A percentile compares a stretch with the other conserved stretches of the same genome.
Evolutionary conservation across 495 filamentous ascomycete genomes (phyloP).

Genomic region (Lasiosphaeris hirsuta): DNA sequence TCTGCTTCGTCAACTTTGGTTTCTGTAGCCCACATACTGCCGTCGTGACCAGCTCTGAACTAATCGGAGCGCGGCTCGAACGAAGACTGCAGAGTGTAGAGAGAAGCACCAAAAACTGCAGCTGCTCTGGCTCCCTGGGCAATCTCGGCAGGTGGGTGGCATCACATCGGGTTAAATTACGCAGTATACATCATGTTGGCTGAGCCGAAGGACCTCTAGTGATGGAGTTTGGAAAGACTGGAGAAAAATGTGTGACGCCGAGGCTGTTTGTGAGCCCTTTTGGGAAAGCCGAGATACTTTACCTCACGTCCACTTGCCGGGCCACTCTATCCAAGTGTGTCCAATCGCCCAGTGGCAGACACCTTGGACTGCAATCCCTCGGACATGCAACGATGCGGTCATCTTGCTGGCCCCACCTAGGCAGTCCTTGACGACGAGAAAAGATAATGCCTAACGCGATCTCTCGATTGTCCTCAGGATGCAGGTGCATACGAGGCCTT

Average conservation of each 20-base stretch:
- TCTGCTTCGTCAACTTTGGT: too few species aligned
- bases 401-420: background rate
- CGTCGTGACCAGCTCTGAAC: too few species aligned
- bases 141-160: slow-evolving; percentile 13
- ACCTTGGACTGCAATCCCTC: background rate
- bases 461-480: background rate
- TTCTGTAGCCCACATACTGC: too few species aligned
- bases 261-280: slow-evolving; percentile 3
- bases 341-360: too few species aligned
- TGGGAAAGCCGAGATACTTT: slow-evolving; percentile 12
- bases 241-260: slow-evolving; percentile 1
- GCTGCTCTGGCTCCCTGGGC: background rate
- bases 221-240: too few species aligned
- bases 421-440: background rate
- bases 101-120: background rate
- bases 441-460: background rate
- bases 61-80: too few species aligned
- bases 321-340: too few species aligned
- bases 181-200: slow-evolving; percentile 4
- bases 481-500: too few species aligned
- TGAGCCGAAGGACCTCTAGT: slow-evolving; percentile 13
- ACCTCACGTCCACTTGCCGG: background rate
- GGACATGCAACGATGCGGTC: background rate
- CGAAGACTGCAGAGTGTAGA: too few species aligned
- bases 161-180: slow-evolving; percentile 13